phyloP scores from a whole-genome alignment of 768 basidiomycete genomes.

The Crassisporium funariophilum region DNA sequence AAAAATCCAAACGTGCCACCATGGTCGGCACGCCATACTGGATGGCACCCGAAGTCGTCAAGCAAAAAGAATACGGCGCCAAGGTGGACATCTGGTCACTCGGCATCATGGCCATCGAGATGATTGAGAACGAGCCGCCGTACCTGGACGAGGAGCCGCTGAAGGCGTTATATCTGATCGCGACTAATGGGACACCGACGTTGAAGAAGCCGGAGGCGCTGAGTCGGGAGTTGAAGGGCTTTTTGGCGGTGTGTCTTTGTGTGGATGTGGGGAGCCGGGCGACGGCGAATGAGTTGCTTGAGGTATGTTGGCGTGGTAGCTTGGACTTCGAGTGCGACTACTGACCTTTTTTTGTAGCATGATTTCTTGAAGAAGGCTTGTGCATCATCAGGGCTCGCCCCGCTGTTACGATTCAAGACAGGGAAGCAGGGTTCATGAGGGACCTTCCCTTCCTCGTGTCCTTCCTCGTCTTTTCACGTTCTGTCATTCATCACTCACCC shows the following conservation, averaged over 20 bases:
- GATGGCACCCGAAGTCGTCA: constrained; percentile 99
- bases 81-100: constrained; percentile 98
- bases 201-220: constrained; percentile 94
- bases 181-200: constrained; percentile 98
- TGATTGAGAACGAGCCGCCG: constrained; percentile 98
- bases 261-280: constrained; percentile 95
- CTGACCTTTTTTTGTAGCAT: constrained; percentile 56
- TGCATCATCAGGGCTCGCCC: constrained; percentile 77
- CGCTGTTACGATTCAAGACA: constrained; percentile 78
- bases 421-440: constrained; percentile 54
- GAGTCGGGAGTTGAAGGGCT: constrained; percentile 91
- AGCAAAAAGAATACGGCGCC: constrained; percentile 95
- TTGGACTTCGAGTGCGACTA: constrained; percentile 6
- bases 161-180: constrained; percentile 93
- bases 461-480: constrained; percentile 1
- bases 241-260: constrained; percentile 96
- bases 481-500: constrained; percentile 3
- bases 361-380: constrained; percentile 94
- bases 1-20: constrained; percentile 96
- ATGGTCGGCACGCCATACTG: constrained; percentile 98
- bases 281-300: constrained; percentile 82
- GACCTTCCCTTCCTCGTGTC: neutral
- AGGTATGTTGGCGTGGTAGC: constrained; percentile 50
- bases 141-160: constrained; percentile 95
- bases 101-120: constrained; percentile 98